Evolutionary conservation across 2,329 filamentous ascomycete genomes (phyloP), one percentile per base, ranked within the genome.

Genomic region (Botrytis paeoniae): DNA sequence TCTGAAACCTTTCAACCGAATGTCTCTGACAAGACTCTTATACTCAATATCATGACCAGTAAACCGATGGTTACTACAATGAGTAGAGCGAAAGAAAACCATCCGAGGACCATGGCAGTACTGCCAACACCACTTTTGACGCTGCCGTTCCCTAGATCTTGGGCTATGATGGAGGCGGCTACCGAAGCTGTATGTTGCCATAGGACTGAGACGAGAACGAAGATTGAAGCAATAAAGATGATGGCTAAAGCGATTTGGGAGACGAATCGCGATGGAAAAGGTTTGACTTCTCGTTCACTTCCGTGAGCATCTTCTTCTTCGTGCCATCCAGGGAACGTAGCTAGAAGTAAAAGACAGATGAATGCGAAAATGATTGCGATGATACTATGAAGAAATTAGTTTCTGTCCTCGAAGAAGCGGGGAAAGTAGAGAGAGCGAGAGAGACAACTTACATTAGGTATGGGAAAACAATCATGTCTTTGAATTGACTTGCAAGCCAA

Each of bases 341-440:
- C 95, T 71, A 99, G 91, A 60, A 99, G 89, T 75, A 99, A 88
- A 82, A 99, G 93, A 82, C 94, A 97, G 83, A 98, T 88, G 84
- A 98, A 98, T 78, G 96, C 95, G 80, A 99, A 94, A 82, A 99
- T 93, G 81, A 98, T 95, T 80, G 96, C 96, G 80, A 99, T 95
- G 85, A 99, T 99, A 76, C 93, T 96, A 77, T 41, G 29, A 32
- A 8, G 61, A 25, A 35, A 37, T 79, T 72, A 78, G 78, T 64
- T 51, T 73, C 62, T 41, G 9, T 59, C 9, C 69, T 4, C 10
- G 20, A n/a, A 18, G 48, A 41, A 6, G 16, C 10, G 12, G 51
- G 20, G 8, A 8, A 39, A 39, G 43, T 62, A 61, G 45, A 37
- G 16, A 54, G n/a, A 45, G 18, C 25, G 29, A 64, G 37, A 37